Conservation (phyloP, 2,329 filamentous ascomycete genomes). For the Botryotinia convoluta region DNA sequence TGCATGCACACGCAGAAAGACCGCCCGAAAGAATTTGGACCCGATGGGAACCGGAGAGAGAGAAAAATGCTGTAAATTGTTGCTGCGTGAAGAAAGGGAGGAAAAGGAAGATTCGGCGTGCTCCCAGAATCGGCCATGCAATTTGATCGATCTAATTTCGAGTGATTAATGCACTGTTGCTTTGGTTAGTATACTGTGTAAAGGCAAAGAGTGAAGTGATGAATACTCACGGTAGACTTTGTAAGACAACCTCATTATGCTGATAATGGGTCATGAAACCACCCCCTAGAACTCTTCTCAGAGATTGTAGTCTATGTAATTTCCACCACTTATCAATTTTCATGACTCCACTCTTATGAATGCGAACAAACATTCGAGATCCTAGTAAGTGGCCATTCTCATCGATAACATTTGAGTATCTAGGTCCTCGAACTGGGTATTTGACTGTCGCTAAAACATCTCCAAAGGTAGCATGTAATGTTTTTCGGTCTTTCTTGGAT, state of each 20-base stretch:
- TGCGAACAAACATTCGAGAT: conserved; percentile 58
- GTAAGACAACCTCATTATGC: conserved; percentile 58
- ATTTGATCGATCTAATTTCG: not conserved
- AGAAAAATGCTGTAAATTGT: not conserved
- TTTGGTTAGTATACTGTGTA: not conserved
- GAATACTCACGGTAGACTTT: conserved; percentile 49
- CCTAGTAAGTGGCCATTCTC: conserved; percentile 60
- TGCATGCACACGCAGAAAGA: not conserved
- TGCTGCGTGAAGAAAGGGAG: not conserved
- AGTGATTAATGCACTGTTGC: not conserved
- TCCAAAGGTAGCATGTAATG: conserved; percentile 62
- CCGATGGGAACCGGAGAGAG: not conserved
- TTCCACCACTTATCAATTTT: conserved; percentile 74
- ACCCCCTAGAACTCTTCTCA: conserved; percentile 59
- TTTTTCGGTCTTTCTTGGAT: conserved; percentile 64
- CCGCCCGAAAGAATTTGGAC: not conserved
- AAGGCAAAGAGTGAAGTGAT: not conserved
- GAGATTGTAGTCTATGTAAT: conserved; percentile 58
- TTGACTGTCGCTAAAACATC: conserved; percentile 66
- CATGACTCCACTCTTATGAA: conserved; percentile 58
- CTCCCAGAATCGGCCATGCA: not conserved
- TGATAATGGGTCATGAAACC: conserved; percentile 64
- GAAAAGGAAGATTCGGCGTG: not conserved
- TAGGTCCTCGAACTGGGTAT: conserved; percentile 63
- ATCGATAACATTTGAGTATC: conserved; percentile 62